These are phyloP conservation scores for Candida sakaeoensis DNA, from an alignment of 805 yeast species.

Conservation along the genomic window DNA sequence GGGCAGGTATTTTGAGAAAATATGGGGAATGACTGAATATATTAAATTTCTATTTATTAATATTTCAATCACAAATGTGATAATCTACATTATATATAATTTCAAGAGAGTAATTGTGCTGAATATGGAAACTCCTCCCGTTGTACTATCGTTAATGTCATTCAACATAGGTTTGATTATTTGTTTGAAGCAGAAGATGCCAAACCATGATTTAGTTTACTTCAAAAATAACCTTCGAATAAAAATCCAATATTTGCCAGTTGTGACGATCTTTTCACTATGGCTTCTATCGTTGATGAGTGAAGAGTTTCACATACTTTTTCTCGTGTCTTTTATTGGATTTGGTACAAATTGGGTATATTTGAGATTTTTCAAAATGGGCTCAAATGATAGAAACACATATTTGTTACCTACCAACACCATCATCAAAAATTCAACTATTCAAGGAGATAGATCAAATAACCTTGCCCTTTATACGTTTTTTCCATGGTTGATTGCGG, in stretches of 20 bases:
- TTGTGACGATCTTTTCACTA: conserved; percentile 21
- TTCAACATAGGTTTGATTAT: conserved; percentile 57
- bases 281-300: conserved; percentile 22
- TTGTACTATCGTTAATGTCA: conserved; percentile 52
- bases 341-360: conserved; percentile 38
- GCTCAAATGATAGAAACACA: conserved; percentile 42
- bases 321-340: conserved; percentile 24
- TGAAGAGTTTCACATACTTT: conserved; percentile 26
- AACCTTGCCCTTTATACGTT: conserved; percentile 36
- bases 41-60: conserved; percentile 42
- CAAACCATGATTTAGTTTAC: conserved; percentile 53
- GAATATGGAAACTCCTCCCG: conserved; percentile 31
- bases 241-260: conserved; percentile 39
- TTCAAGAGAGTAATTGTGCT: conserved; percentile 13
- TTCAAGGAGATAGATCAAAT: conserved; percentile 26
- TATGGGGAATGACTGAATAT: conserved; percentile 59
- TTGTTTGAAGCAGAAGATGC: conserved; percentile 62
- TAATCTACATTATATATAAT: conserved; percentile 26
- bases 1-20: conserved; percentile 61
- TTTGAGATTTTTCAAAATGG: conserved; percentile 36
- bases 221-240: conserved; percentile 46
- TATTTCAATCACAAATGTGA: conserved; percentile 32
- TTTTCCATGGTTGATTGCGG: conserved; percentile 39
- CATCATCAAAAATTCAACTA: conserved; percentile 1
- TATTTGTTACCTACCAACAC: conserved; percentile 30